Evolutionary conservation across 2,329 filamentous ascomycete species (phyloP), one percentile per base, ranked within the genome.

Genomic region (Alternaria sp.): DNA sequence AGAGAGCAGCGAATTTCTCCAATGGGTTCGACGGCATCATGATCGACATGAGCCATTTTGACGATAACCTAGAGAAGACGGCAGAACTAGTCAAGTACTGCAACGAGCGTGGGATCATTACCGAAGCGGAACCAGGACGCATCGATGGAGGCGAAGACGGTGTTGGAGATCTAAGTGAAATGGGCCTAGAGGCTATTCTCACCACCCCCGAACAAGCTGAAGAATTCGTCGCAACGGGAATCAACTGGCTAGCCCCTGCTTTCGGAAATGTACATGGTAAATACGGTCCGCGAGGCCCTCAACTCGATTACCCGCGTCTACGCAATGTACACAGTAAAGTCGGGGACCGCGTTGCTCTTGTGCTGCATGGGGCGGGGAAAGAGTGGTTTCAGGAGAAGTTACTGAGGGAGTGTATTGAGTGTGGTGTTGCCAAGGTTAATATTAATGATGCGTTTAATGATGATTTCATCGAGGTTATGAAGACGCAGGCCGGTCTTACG

Each of bases 211-310:
- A 90, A 61, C 85, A 92, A 76, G 88, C 87, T 7, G 83, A 87
- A 62, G 86, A 90, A 68, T 92, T 93, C 67, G 83, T 91, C 4
- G 83, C 80, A 2, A 90, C 88, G 10, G 90, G 89, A 0, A 90
- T 92, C 69, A 87, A 92, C 68, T 89, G 88, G 79, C 79, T 93
- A 13, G 90, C 90, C 3, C 90, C 90, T 0, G 88, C 88, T 0
- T 91, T 92, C 77, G 90, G 90, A 3, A 92, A 92, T 68, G 87
- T 92, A 42, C 90, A 92, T 76, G 90, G 90, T 5, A 85, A 88
- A 66, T 92, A 92, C 75, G 89, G 89, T 0, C 83, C 86, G 0
- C 78, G 85, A 14, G 89, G 89, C 0, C 85, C 88, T 29, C 75
- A 76, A 45, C 62, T 77, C 33, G 75, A 77, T 54, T 77, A 75